phyloP scores from a whole-genome alignment of 2,329 filamentous ascomycete genomes.

The Exophiala oligosperma region DNA sequence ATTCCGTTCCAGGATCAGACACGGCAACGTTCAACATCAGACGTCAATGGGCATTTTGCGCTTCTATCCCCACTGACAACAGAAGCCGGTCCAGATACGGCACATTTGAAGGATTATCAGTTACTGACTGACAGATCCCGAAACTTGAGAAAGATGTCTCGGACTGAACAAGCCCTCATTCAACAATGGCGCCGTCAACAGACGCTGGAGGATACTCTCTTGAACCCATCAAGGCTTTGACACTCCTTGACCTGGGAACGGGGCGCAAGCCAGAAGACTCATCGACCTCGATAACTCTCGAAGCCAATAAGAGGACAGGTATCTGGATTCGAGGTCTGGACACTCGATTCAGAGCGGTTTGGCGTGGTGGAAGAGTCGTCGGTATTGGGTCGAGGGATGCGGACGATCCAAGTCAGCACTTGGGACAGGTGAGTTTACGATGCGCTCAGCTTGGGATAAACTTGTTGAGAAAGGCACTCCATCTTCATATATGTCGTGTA shows the following conservation, averaged over 20 bases:
- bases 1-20: too few relatives aligned
- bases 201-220: not conserved
- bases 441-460: too few relatives aligned
- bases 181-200: not conserved
- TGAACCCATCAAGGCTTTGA: slow-evolving; percentile 20
- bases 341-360: slow-evolving; percentile 9
- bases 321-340: slow-evolving; percentile 14
- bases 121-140: too few relatives aligned
- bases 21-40: not conserved
- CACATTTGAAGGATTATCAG: too few relatives aligned
- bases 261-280: not conserved
- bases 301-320: not conserved
- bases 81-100: too few relatives aligned
- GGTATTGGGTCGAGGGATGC: slow-evolving; percentile 18
- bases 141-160: too few relatives aligned
- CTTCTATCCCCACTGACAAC: too few relatives aligned
- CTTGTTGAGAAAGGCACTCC: too few relatives aligned
- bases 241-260: slow-evolving; percentile 15
- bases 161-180: too few relatives aligned
- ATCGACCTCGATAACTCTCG: not conserved
- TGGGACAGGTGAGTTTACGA: not conserved
- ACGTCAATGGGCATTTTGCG: not conserved
- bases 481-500: too few relatives aligned
- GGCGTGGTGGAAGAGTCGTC: slow-evolving; percentile 18
- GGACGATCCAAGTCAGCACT: not conserved